Evolutionary conservation across 345 rosid genomes (phyloP).

Genomic region (Geranium brycei): DNA sequence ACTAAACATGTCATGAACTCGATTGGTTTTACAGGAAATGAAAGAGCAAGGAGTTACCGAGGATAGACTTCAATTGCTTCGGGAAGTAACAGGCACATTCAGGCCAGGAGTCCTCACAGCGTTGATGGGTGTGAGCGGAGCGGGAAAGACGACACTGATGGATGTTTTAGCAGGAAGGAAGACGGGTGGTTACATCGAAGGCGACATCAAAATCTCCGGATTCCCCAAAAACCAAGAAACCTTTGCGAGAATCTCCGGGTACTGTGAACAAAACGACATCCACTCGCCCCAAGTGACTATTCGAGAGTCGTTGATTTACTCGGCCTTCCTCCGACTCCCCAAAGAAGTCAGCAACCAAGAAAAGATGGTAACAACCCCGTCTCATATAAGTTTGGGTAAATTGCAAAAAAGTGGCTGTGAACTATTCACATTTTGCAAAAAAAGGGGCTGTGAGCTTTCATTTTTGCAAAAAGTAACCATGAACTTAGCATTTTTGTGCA

Average conservation of each 20-base stretch:
- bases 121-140: conserved; percentile 95
- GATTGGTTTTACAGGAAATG: conserved; percentile 55
- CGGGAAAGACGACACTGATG: conserved; percentile 95
- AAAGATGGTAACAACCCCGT: conserved; percentile 41
- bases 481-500: no score
- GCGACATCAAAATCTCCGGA: conserved; percentile 75
- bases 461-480: no score
- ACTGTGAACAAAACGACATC: conserved; percentile 80
- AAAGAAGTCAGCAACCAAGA: conserved; percentile 58
- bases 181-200: conserved; percentile 81
- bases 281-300: conserved; percentile 91
- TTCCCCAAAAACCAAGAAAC: conserved; percentile 77
- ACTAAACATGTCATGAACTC: no score
- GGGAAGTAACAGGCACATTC: conserved; percentile 69
- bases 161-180: conserved; percentile 94
- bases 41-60: conserved; percentile 60
- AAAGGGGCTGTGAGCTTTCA: no score
- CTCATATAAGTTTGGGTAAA: no score
- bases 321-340: conserved; percentile 79
- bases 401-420: no score
- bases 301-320: conserved; percentile 68
- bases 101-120: conserved; percentile 91
- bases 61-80: conserved; percentile 60
- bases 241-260: conserved; percentile 89
- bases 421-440: no score